These are phyloP conservation scores for Coleophoma cylindrospora DNA, from an alignment of 2,329 filamentous ascomycete species.

Conservation along the genomic window DNA sequence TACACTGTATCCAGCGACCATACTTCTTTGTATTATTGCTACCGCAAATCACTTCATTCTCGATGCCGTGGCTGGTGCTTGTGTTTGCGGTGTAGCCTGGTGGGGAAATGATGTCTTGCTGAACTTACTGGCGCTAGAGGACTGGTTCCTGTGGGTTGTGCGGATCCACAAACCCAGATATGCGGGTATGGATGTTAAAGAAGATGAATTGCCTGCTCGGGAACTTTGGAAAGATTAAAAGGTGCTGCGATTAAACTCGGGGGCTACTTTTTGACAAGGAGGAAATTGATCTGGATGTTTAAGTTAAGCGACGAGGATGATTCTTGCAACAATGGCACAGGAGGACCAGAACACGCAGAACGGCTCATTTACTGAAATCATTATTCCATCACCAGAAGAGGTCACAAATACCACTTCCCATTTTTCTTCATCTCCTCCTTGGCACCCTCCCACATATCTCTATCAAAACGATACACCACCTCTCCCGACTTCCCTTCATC, in stretches of 20 bases:
- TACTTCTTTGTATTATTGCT: slow-evolving; percentile 54
- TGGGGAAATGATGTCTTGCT: slow-evolving; percentile 44
- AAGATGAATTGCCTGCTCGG: neutral
- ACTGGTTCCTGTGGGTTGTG: slow-evolving; percentile 58
- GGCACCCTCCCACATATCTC: slow-evolving; percentile 8
- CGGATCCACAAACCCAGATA: slow-evolving; percentile 56
- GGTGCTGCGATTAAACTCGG: no score
- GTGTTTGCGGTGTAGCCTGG: slow-evolving; percentile 58
- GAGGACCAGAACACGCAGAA: no score
- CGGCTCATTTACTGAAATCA: no score
- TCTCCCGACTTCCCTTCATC: neutral
- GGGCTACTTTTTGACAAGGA: no score
- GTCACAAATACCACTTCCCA: slow-evolving; percentile 9
- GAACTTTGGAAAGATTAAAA: no score
- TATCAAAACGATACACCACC: slow-evolving; percentile 3
- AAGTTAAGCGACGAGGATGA: no score
- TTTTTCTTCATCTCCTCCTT: slow-evolving; percentile 8
- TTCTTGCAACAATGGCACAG: no score
- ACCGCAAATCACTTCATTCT: slow-evolving; percentile 62
- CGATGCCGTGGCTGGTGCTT: slow-evolving; percentile 58
- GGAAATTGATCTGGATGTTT: no score
- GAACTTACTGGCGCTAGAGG: slow-evolving; percentile 57
- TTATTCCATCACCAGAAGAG: neutral
- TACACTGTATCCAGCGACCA: slow-evolving; percentile 58
- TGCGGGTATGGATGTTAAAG: slow-evolving; percentile 4